Percentiles rank a stretch among this genome's conserved stretches.
phyloP scores from a whole-genome alignment of 2,329 filamentous ascomycete genomes.

The Bipolaris sorokiniana region DNA sequence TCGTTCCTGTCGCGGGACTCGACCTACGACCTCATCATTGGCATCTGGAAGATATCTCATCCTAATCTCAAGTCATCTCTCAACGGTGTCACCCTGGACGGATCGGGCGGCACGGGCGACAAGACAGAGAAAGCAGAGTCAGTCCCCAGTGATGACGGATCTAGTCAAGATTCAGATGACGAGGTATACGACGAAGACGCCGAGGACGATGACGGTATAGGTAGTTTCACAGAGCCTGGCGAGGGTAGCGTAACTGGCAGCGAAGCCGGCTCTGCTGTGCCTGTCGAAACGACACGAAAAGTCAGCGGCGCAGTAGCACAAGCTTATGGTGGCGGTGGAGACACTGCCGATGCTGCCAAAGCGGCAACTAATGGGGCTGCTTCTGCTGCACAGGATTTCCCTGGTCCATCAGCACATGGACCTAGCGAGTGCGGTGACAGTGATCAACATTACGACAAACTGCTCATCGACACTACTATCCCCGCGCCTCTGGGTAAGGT shows the following conservation, averaged over 20 bases:
- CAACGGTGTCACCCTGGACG: conserved; percentile 83
- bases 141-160: conserved; percentile 53
- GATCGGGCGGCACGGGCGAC: conserved; percentile 72
- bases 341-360: conserved; percentile 45
- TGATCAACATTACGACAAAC: conserved; percentile 80
- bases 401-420: conserved; percentile 79
- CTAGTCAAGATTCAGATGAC: conserved; percentile 71
- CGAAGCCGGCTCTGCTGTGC: conserved; percentile 55
- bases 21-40: conserved; percentile 95
- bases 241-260: conserved; percentile 62
- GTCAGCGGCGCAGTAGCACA: conserved; percentile 63
- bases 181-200: conserved; percentile 82
- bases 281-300: conserved; percentile 69
- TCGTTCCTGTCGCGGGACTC: conserved; percentile 94
- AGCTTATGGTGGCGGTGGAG: conserved; percentile 47
- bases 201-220: conserved; percentile 72
- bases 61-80: conserved; percentile 88
- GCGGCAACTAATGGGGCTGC: conserved; percentile 51
- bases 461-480: conserved; percentile 84
- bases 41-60: conserved; percentile 97
- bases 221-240: conserved; percentile 65
- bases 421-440: conserved; percentile 86
- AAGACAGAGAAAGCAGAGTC: conserved; percentile 87
- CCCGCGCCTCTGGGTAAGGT: conserved; percentile 89
- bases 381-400: conserved; percentile 68